phyloP scores from a whole-genome alignment of 2,329 filamentous ascomycete genomes.

The Aspergillus fumigatiaffinis region DNA sequence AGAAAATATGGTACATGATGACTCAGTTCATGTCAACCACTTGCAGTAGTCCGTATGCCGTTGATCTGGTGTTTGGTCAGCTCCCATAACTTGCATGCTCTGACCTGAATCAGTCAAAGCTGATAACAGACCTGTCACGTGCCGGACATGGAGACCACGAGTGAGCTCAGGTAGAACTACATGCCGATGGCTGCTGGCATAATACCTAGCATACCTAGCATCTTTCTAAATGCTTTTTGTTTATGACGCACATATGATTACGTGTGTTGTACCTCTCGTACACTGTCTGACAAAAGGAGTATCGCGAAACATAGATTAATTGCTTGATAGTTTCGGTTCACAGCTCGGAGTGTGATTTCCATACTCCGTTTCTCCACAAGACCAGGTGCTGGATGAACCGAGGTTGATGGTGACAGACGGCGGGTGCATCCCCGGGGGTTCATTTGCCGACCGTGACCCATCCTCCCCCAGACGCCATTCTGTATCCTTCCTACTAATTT shows the following conservation, averaged over 20 bases:
- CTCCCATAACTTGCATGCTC: background rate
- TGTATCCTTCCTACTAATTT: conserved; percentile 3
- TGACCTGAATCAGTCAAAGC: too few species aligned
- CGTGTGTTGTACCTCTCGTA: background rate
- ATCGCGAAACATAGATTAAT: background rate
- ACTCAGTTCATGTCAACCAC: background rate
- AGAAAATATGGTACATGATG: background rate
- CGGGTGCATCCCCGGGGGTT: conserved; percentile 6
- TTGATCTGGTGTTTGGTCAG: background rate
- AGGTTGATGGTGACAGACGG: conserved; percentile 4
- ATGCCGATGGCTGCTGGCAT: background rate
- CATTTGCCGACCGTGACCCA: conserved; percentile 13
- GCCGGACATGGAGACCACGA: background rate
- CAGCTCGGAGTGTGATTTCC: background rate
- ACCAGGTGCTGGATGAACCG: background rate
- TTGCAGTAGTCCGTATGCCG: background rate
- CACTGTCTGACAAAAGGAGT: background rate
- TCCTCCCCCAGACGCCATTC: conserved; percentile 2
- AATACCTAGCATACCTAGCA: background rate
- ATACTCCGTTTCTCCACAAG: background rate
- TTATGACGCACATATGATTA: background rate
- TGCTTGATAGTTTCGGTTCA: background rate
- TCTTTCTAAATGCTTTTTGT: background rate
- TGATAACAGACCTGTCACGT: background rate
- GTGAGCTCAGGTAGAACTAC: background rate